Conservation (phyloP, 495 filamentous ascomycete genomes). For the Thermochaetoides thermophila region DNA sequence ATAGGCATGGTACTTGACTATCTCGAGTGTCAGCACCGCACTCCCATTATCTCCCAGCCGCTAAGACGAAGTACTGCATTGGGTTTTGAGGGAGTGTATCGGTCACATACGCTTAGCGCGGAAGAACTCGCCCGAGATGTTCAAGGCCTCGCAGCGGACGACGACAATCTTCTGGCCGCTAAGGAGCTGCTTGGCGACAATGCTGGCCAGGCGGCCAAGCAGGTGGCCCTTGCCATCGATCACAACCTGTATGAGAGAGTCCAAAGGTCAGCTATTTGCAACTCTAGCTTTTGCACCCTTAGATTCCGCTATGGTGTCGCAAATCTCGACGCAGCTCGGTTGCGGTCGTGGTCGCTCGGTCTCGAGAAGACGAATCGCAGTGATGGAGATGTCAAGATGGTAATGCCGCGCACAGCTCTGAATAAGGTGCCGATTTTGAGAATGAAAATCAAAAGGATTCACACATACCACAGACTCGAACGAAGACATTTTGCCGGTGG, state of each 20-base stretch:
- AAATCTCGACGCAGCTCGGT: too few species aligned
- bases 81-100: conserved; percentile 1
- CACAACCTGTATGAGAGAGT: conserved; percentile 50
- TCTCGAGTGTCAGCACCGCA: neutral
- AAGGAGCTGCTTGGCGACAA: conserved; percentile 97
- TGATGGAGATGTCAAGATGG: too few species aligned
- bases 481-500: conserved; percentile 74
- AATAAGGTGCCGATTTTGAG: conserved; percentile 1
- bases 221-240: conserved; percentile 99
- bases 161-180: conserved; percentile 99
- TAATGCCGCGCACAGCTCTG: neutral
- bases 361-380: too few species aligned
- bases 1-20: conserved; percentile 99
- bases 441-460: conserved; percentile 6
- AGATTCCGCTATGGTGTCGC: too few species aligned
- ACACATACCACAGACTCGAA: conserved; percentile 92
- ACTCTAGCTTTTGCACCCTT: neutral
- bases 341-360: too few species aligned
- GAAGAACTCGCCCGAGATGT: conserved; percentile 99
- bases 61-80: neutral
- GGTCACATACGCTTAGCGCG: conserved; percentile 89
- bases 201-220: conserved; percentile 95
- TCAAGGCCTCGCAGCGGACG: conserved; percentile 95
- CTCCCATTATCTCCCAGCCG: neutral
- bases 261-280: conserved; percentile 1